Percentiles rank a stretch among this genome's conserved stretches.
phyloP scores from a whole-genome alignment of 345 rosid species.

The Hevea brasiliensis region DNA sequence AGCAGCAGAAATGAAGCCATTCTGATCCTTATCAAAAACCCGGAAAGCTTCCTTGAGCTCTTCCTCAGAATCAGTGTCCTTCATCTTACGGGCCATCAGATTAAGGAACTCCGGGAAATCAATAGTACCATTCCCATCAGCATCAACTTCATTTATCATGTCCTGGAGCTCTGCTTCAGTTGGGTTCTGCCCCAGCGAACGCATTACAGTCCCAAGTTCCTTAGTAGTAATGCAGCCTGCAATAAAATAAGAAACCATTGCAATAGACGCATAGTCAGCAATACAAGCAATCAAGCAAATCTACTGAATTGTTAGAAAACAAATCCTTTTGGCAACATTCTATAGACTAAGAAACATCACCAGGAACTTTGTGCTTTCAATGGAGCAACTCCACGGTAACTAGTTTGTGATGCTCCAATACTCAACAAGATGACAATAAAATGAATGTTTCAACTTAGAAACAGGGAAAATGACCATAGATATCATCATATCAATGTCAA shows the following conservation, averaged over 20 bases:
- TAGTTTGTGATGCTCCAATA: not conserved
- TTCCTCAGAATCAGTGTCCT: slow-evolving; percentile 83
- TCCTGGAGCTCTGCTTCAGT: slow-evolving; percentile 88
- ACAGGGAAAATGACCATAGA: not conserved
- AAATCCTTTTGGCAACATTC: not conserved
- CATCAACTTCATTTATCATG: slow-evolving; percentile 84
- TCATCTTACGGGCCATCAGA: slow-evolving; percentile 85
- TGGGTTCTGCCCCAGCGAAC: slow-evolving; percentile 80
- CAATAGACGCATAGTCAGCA: not conserved
- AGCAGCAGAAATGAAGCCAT: slow-evolving; percentile 83
- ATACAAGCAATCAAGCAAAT: not conserved
- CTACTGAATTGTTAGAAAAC: not conserved
- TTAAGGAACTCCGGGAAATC: slow-evolving; percentile 83
- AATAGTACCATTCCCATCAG: slow-evolving; percentile 80
- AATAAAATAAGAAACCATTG: not conserved
- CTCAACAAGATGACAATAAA: not conserved
- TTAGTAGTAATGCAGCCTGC: slow-evolving; percentile 82
- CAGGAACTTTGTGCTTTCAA: no score
- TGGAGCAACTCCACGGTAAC: not conserved
- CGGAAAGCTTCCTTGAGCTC: slow-evolving; percentile 86
- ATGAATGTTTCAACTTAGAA: not conserved
- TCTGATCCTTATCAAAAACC: slow-evolving; percentile 81
- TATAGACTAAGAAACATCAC: not conserved
- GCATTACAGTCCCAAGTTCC: slow-evolving; percentile 87
- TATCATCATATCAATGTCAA: no score